Base-by-base conservation (phyloP, 2,329 filamentous ascomycete species). In the Grosmannia huntii region DNA sequence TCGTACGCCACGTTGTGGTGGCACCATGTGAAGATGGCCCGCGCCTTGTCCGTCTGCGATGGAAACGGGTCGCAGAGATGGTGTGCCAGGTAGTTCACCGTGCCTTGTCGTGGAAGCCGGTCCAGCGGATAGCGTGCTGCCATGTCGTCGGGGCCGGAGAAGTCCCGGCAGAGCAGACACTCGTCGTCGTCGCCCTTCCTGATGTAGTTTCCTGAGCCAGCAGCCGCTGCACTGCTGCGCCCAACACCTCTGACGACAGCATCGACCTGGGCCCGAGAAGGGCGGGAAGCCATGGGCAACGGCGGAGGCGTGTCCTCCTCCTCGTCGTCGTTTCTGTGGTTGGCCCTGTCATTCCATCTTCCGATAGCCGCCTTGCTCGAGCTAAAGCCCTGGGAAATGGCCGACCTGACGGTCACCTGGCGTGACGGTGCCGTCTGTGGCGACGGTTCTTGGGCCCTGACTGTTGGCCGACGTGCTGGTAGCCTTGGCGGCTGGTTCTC, bases 1-100 rank as follows among this genome's bases (percentile, higher is more conserved):
- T 97, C 89, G 69, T 97, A 99, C 53, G 78, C 79, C 59, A 99
- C 85, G 65, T 97, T 97, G 71, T 97, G 85, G 71, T 97, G 92
- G 48, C 91, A 83, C 94, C 94, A 99, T 1, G 88, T 89, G 68
- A 97, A 97, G 60, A 99, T 89, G 2, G 84, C 90, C 31, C 94
- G 81, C 2, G 94, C 92, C 73, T 96, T 96, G 70, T 97, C 92
- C 0, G 92, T 96, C 1, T 76, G 73, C 0, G 89, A 96, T 0
- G 83, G 72, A 67, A 97, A 96, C 0, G 87, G 86, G 4, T 79
- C 76, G 59, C 90, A 95, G 23, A 97, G 80, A 56, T 87, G 82
- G 56, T 82, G 79, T 0, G 91, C 90, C 27, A 99, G 78, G 73
- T 88, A 88, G 23, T 79, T 82, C 4, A 94, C 75, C 0, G 86